Evolutionary conservation across 805 yeast species (phyloP), one percentile per base, ranked within the genome.

Genomic region (Spathaspora girioi): DNA sequence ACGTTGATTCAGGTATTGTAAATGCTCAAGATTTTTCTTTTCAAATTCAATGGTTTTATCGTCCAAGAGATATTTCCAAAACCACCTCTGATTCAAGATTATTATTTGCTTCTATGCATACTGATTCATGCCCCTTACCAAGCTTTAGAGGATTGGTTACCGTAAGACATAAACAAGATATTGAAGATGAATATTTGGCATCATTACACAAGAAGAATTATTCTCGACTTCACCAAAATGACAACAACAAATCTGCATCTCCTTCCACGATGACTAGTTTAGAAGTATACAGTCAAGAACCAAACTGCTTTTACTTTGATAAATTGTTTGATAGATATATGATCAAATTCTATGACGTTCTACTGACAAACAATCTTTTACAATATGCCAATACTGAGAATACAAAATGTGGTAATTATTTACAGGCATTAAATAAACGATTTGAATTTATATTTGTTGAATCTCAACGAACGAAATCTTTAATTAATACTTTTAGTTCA

Each of bases 31-130:
- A 76, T 47, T 86, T 75, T 64, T 63, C 69, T 52, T 81, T 89
- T 57, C 84, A 83, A 54, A 84, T 93, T 56, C 92, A 92, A 68
- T 92, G 97, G 97, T 87, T 86, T 67, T 89, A 90, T 63, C 76
- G 99, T 47, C 93, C 97, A 0, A 70, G 92, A 52, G 97, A 91
- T 63, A 86, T 92, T 38, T 82, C 87, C 52, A 81, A 85, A 50
- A 77, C 79, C 26, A 69, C 86, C 1, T 63, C 74, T 2, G 96
- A 91, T 66, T 79, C 97, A 9, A 76, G 99, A 50, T 66, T 88
- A 46, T 68, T 93, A 8, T 90, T 77, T 63, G 94, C 94, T 0
- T 87, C 97, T 0, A 81, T 90, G 83, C 96, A 92, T 62, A 80
- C 88, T 27, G 97, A 89, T 64, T 71, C 81, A 6, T 89, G 97